Evolutionary conservation across 805 yeast species (phyloP), one percentile per base, ranked within the genome.

Genomic region (Wickerhamiella bombiphila): DNA sequence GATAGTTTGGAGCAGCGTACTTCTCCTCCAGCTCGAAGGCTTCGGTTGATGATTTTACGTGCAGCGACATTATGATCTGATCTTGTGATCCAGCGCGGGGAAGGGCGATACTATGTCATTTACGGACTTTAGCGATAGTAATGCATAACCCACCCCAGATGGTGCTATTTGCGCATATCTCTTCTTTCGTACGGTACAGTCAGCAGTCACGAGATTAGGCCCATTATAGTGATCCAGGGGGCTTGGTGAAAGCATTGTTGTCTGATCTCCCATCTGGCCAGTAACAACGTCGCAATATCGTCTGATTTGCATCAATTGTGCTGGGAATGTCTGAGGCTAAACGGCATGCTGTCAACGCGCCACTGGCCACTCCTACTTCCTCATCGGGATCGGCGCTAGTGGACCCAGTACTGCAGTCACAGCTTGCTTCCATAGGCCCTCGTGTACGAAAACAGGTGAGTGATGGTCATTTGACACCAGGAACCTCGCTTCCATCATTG

Each of bases 1-100:
- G 95, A 65, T 88, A 88, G 68, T 88, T 88, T 64, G 86, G 96
- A 22, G 97, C 97, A 35, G 95, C 81, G 63, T 80, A 83, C 43
- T 78, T 64, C 39, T 70, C 61, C 61, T 88, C 96, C 62, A 70
- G 74, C 37, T 70, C 64, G 43, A 64, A 64, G 28, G 94, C 80
- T 44, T 74, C 66, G 22, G 60, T 57, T 2, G 93, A 76, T 1
- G 88, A 70, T 9, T 9, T 9, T 22, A 78, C 39, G 42, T 42
- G 35, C 35, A 24, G 24, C 14, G 41, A 37, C 44, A 41, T 41
- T n/a, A n/a, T n/a, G 29, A 39, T 41, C 38, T 38, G 39, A 22
- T 41, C 44, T 38, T 37, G 44, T 34, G 42, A 24, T 35, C 29
- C 42, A 39, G 42, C 35, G 6, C 8, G 18, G 16, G 32, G 11